Evolutionary conservation across 1,284 basidiomycete species (phyloP), one percentile per base, ranked within the genome.

Genomic region (Melampsora americana): DNA sequence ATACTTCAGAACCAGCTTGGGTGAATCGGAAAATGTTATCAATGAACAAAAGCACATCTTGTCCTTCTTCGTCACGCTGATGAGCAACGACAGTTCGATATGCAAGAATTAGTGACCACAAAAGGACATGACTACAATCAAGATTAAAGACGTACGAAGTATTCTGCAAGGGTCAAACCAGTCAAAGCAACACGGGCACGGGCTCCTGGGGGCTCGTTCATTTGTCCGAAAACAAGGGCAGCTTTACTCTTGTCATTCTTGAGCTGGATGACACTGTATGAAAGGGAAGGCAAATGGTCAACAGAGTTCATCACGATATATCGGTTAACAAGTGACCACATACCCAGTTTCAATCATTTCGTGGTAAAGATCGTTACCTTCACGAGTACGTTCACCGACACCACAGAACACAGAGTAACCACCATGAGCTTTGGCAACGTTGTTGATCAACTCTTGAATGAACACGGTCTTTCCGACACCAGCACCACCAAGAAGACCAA

Each of bases 11-110:
- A 91, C 95, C 95, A 84, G 95, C 95, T 86, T 97, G 93, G 81
- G 93, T 95, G 91, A 97, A 96, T 84, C 94, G 93, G 93, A 96
- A 96, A 87, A 98, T 99, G 89, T 98, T 99, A 92, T 99, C 95
- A 84, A 98, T 98, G 89, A 98, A 98, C 84, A 99, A 90, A 84
- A 98, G 89, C 87, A 99, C 95, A 86, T 98, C 95, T 86, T 99
- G 95, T 81, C 95, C 95, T 87, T 99, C 95, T 86, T 98, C 95
- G 83, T 99, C 95, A 91, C 95, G 95, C 73, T 76, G 56, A 62
- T 30, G 44, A 50, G n/a, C n/a, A n/a, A 39, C 11, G 46, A 73
- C 18, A 32, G 20, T 16, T 39, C 9, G 18, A 50, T 12, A 18
- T 16, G 5, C 14, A 44, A 44, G 23, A 2, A 30, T 30, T n/a